Percentiles rank a stretch among this genome's conserved stretches.
phyloP scores from a whole-genome alignment of 441 rosid species.

The Gossypium lobatum region DNA sequence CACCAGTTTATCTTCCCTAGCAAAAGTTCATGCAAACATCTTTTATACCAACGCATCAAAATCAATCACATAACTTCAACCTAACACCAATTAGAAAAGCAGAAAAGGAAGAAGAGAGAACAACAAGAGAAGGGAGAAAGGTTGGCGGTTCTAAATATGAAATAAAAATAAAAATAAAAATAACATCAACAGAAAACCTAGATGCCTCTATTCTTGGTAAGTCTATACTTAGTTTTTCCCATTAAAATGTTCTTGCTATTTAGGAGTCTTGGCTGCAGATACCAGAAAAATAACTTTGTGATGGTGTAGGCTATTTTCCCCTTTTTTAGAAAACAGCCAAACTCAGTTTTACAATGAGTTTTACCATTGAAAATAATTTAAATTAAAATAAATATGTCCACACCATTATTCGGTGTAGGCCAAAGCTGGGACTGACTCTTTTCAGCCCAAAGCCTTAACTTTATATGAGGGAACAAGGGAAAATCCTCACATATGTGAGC shows the following conservation, averaged over 20 bases:
- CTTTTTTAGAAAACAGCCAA: neutral
- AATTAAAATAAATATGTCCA: neutral
- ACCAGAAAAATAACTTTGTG: neutral
- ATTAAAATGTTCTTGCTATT: neutral
- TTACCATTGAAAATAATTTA: neutral
- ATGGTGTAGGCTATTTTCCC: neutral
- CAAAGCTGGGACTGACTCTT: neutral
- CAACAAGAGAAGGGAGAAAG: neutral
- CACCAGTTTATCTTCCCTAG: slow-evolving; percentile 42
- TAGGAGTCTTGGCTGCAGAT: neutral
- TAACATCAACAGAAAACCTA: neutral
- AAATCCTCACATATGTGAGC: neutral
- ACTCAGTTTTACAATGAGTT: neutral
- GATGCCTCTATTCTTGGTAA: neutral
- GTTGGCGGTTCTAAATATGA: neutral
- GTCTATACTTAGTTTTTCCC: neutral
- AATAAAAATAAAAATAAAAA: neutral
- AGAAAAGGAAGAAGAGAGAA: neutral
- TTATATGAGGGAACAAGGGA: neutral
- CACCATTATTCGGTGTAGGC: neutral
- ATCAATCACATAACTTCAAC: slow-evolving; percentile 2
- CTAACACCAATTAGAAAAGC: neutral
- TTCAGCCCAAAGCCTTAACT: neutral
- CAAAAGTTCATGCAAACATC: slow-evolving; percentile 10
- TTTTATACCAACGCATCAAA: slow-evolving; percentile 5